phyloP scores from a whole-genome alignment of 2,329 filamentous ascomycete genomes.

The Phyllosticta ampelicida region DNA sequence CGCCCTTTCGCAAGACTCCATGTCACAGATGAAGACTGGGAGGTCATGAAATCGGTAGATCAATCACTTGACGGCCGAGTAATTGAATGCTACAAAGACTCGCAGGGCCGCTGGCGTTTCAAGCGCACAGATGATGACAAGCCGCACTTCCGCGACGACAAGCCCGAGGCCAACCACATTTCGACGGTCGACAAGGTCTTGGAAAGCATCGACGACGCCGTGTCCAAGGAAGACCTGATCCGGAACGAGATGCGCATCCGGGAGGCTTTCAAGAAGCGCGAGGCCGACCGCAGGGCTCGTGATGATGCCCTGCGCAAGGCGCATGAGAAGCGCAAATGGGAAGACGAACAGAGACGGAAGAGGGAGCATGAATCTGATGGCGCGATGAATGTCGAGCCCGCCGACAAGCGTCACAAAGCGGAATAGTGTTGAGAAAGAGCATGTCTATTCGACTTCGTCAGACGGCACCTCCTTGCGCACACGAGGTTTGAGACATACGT shows the following conservation, averaged over 20 bases:
- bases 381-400: not conserved
- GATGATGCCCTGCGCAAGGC: slow-evolving; percentile 9
- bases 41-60: slow-evolving; percentile 59
- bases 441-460: not conserved
- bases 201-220: slow-evolving; percentile 76
- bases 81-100: slow-evolving; percentile 80
- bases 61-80: slow-evolving; percentile 77
- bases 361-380: not conserved
- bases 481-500: too few species aligned
- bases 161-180: slow-evolving; percentile 80
- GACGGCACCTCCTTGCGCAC: too few species aligned
- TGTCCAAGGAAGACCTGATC: slow-evolving; percentile 73
- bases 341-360: slow-evolving; percentile 14
- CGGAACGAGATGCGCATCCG: slow-evolving; percentile 59
- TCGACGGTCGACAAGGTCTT: slow-evolving; percentile 76
- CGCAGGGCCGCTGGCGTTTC: slow-evolving; percentile 67
- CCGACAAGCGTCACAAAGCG: slow-evolving; percentile 5
- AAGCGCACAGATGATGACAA: slow-evolving; percentile 36
- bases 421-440: not conserved
- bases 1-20: slow-evolving; percentile 21
- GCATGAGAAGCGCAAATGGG: slow-evolving; percentile 11
- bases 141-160: slow-evolving; percentile 86
- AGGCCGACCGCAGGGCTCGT: slow-evolving; percentile 22
- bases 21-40: slow-evolving; percentile 65
- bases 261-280: slow-evolving; percentile 64